A percentile compares a stretch with the other conserved stretches of the same genome.
Conservation (phyloP, 768 basidiomycete species). For the Leccinum fibrillosum region DNA sequence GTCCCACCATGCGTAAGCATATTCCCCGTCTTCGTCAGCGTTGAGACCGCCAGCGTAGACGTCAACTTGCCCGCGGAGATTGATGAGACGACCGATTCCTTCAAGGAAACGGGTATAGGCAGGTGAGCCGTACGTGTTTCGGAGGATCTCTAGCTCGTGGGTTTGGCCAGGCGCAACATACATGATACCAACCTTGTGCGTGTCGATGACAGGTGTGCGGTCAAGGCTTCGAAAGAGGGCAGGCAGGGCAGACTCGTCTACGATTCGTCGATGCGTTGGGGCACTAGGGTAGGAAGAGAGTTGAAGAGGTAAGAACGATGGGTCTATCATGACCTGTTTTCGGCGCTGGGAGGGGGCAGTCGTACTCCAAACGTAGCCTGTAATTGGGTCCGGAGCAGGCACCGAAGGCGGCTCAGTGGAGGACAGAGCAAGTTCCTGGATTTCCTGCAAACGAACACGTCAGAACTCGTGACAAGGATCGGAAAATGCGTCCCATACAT, state of each 20-base stretch:
- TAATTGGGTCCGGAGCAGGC: conserved; percentile 64
- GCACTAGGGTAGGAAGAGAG: conserved; percentile 68
- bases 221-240: conserved; percentile 70
- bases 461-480: conserved; percentile 1
- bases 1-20: conserved; percentile 99
- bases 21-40: conserved; percentile 90
- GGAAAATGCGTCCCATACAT: conserved; percentile 11
- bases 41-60: conserved; percentile 92
- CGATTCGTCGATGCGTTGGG: conserved; percentile 39
- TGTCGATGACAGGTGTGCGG: conserved; percentile 90
- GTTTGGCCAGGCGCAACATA: conserved; percentile 93
- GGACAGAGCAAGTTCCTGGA: conserved; percentile 10
- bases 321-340: conserved; percentile 82
- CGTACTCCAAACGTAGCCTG: conserved; percentile 86
- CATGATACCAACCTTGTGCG: conserved; percentile 93
- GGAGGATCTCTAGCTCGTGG: conserved; percentile 79
- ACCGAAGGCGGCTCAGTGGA: conserved; percentile 14
- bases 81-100: conserved; percentile 84
- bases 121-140: conserved; percentile 89
- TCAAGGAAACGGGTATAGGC: conserved; percentile 93
- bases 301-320: conserved; percentile 82
- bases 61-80: conserved; percentile 84
- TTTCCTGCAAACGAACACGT: conserved; percentile 19
- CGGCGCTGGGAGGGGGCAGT: conserved; percentile 85
- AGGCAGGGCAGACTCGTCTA: conserved; percentile 54